Percentiles rank a stretch among this genome's conserved stretches.
Evolutionary conservation across 345 rosid genomes (phyloP).

Genomic region (Odontarrhena argentea): DNA sequence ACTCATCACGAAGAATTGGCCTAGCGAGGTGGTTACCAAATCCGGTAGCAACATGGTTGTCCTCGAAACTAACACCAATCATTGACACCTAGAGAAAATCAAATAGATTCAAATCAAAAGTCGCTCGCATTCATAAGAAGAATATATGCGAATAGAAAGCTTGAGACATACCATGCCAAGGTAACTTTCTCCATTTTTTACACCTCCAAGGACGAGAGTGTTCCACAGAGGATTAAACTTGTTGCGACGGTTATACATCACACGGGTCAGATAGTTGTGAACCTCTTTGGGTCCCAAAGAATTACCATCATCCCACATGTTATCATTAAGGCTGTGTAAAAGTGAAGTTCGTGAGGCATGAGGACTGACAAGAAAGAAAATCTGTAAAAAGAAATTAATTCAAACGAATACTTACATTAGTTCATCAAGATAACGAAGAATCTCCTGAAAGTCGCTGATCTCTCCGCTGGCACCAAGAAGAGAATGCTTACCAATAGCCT

Average conservation of each 20-base stretch:
- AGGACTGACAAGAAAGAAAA: constrained; percentile 27
- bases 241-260: constrained; percentile 96
- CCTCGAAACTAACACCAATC: constrained; percentile 95
- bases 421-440: constrained; percentile 81
- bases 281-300: constrained; percentile 99
- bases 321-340: constrained; percentile 79
- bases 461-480: constrained; percentile 98
- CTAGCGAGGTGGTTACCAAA: constrained; percentile 97
- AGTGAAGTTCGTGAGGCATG: constrained; percentile 7
- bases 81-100: constrained; percentile 64
- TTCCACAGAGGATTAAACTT: constrained; percentile 97
- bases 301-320: constrained; percentile 99
- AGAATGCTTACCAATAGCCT: constrained; percentile 91
- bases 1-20: constrained; percentile 93
- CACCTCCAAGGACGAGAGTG: constrained; percentile 94
- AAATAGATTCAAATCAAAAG: constrained; percentile 20
- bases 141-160: background rate
- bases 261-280: constrained; percentile 88
- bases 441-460: constrained; percentile 96
- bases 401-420: constrained; percentile 59
- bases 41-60: constrained; percentile 91
- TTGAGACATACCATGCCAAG: constrained; percentile 75
- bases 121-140: constrained; percentile 19
- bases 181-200: constrained; percentile 89
- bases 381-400: background rate